Evolutionary conservation across 78 protist species (phyloP), one percentile per base, ranked within the genome.

Genomic region (Dictyostelium firmibasis): DNA sequence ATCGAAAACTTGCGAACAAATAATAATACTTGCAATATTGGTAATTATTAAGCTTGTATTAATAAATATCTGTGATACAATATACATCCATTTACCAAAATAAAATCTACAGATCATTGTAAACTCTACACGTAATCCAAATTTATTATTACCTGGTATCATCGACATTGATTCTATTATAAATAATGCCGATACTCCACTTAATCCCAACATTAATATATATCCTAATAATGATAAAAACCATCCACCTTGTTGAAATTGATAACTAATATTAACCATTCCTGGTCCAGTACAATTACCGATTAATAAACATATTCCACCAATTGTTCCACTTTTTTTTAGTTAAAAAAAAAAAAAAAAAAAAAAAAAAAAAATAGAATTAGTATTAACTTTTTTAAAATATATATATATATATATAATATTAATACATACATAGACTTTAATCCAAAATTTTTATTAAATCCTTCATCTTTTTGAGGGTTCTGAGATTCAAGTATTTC

Each of bases 221-320:
- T 74, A 84, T 16, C 53, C 64, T 14, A 84, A 16, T 6, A 35
- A 50, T 25, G 87, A 84, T 81, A 85, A 57, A 18, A 84, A 35
- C 93, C 92, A 85, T 31, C 96, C 96, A 78, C 94, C 87, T 36
- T 79, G 62, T 69, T 94, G 96, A 36, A 50, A 86, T 79, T 86
- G 83, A 27, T 78, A 69, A 36, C 87, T 35, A 18, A 94, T 94
- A 14, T 77, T 64, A 29, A 94, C 96, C 91, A 94, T 77, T 11
- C 94, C 96, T 3, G 93, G 93, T 8, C 95, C 95, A 16, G 95
- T 91, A 72, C 82, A 79, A 81, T 91, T 91, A 10, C 91, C 91
- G 41, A 91, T 77, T 18, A 91, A 47, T 53, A 85, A 77, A 35
- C 78, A 75, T 10, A 85, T 78, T 62, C 81, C 75, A 35, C 91